Evolutionary conservation across 2,329 filamentous ascomycete genomes (phyloP), one percentile per base, ranked within the genome.

Genomic region (Apiospora arundinis): DNA sequence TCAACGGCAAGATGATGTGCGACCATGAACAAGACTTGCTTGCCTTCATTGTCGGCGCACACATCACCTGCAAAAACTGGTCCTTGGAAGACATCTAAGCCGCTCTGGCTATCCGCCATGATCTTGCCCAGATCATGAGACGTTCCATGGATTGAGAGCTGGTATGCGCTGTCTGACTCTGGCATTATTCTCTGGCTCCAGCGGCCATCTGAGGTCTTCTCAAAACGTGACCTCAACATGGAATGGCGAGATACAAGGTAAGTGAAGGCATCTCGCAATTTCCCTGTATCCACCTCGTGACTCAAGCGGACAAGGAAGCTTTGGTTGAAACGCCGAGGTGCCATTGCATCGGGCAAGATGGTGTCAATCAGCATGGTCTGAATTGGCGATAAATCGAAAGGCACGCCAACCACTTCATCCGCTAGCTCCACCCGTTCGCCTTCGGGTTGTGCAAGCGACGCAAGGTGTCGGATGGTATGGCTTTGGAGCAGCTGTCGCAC

Each of bases 401-500:
- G n/a, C 2, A 45, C 16, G 6, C 65, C 44, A 7, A 67, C 18
- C 2, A 46, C 14, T 25, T 44, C 65, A 4, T 67, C 65, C 1
- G 40, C 65, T 4, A 44, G 14, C 14, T 67, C 65, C 28, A 45
- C 65, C 1, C 32, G 56, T n/a, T 63, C 8, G 9, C 56, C 56
- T 40, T 63, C 28, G 9, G 56, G 56, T 21, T 63, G 56, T 4
- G 65, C n/a, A 45, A 44, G 65, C 14, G 40, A 45, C n/a, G 65
- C 65, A 21, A 67, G 65, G 8, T 67, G 65, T 5, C 25, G 25
- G 40, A 67, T 67, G 0, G 65, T 67, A 14, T 67, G n/a, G 16
- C 12, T 46, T 40, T 46, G 56, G 56, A 63, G 40, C 11, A 67
- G 65, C 23, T 67, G 40, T 46, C 44, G n/a, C 14, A 73, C 12